Evolutionary conservation across 2,329 filamentous ascomycete genomes (phyloP), one percentile per base, ranked within the genome.

Genomic region (Allantophomopsis lycopodina): DNA sequence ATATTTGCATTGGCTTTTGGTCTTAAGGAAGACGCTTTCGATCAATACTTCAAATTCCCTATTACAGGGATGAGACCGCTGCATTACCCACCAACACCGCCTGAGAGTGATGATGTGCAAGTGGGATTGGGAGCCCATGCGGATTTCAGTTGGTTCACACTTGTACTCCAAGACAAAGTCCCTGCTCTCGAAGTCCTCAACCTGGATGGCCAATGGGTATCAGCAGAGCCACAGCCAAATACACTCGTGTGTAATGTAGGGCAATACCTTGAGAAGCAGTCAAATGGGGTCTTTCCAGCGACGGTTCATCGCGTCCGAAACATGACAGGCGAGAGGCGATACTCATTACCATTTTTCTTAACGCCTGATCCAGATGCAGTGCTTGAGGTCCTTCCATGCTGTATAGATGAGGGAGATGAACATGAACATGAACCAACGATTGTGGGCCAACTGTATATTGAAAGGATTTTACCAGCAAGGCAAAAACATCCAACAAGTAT

Each of bases 261-360:
- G 6, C 62, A 68, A 44, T 63, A 64, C 40, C 63, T 62, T 43
- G 23, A 28, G 23, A 28, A 28, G 23, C 23, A 28, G 23, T 28
- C 23, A 8, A 65, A 66, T 39, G 64, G 65, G 13, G 53, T 59
- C 36, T 76, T 73, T 55, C 66, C 64, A 48, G 68, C 63, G 48
- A 71, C 63, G 37, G 52, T 70, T 3, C 72, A 76, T 50, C 59
- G 70, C 6, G 71, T 76, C 17, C 65, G 74, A 45, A 74, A 74
- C 56, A 28, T 28, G 23, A 64, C 62, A 3, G 59, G 58, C 2
- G 56, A 55, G 10, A 65, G 73, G 48, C 60, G 73, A 31, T 76
- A 73, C 49, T 71, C 65, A 5, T 58, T 75, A 12, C 68, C 70
- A 0, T 66, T 74, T 38, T 75, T 74, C 52, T 66, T 72, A 41